A percentile compares a stretch with the other conserved stretches of the same genome.
These are phyloP conservation scores for Aspergillus uvarum DNA, from an alignment of 2,329 filamentous ascomycete species.

Conservation along the genomic window DNA sequence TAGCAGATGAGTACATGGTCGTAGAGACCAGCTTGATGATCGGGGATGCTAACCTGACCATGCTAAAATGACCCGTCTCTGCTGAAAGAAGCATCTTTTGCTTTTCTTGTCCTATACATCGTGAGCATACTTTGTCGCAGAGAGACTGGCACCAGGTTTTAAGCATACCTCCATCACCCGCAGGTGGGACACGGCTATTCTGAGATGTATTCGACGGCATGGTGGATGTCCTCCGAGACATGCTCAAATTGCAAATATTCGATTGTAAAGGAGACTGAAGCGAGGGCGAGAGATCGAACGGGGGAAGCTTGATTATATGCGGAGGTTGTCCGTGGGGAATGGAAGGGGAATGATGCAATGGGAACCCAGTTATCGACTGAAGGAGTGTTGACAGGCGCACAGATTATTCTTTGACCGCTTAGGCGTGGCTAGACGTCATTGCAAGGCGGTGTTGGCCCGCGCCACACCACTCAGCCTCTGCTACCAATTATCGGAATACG, in stretches of 20 bases:
- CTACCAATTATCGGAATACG: conserved; percentile 16
- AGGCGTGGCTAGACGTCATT: conserved; percentile 37
- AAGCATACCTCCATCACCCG: conserved; percentile 36
- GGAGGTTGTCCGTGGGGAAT: conserved; percentile 6
- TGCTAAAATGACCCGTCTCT: conserved; percentile 52
- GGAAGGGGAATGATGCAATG: conserved; percentile 18
- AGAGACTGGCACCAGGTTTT: conserved; percentile 6
- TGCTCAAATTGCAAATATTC: conserved; percentile 25
- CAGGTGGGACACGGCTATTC: conserved; percentile 29
- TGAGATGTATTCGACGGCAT: conserved; percentile 34
- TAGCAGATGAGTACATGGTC: conserved; percentile 15
- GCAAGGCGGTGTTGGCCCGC: conserved; percentile 27
- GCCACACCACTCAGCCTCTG: conserved; percentile 23
- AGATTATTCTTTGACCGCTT: conserved; percentile 26
- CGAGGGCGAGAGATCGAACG: not conserved
- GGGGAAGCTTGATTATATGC: not conserved
- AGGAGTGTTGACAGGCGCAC: conserved; percentile 37
- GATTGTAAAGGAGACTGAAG: conserved; percentile 4
- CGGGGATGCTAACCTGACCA: conserved; percentile 45
- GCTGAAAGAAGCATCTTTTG: conserved; percentile 50
- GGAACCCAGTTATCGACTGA: conserved; percentile 23
- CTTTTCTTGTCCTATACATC: conserved; percentile 46
- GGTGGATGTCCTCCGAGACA: conserved; percentile 42
- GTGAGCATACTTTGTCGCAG: conserved; percentile 14
- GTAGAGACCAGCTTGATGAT: conserved; percentile 1